Percentiles rank a stretch among this genome's conserved stretches.
Conservation (phyloP, 768 basidiomycete species). For the Russula ochroleuca region DNA sequence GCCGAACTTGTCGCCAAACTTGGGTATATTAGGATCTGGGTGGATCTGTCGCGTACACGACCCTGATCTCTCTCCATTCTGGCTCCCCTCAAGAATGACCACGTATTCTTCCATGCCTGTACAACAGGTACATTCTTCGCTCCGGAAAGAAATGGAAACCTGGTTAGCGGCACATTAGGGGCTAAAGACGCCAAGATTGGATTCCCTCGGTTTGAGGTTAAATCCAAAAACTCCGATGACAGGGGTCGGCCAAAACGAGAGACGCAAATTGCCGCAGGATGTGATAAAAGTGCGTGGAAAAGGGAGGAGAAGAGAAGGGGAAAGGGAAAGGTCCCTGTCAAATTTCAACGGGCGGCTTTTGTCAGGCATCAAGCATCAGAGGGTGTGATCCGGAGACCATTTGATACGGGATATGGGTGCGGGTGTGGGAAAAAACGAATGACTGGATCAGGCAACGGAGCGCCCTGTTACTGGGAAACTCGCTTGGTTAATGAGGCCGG, state of each 20-base stretch:
- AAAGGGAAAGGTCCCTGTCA: constrained; percentile 1
- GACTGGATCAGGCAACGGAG: constrained; percentile 19
- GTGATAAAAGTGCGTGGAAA: constrained; percentile 3
- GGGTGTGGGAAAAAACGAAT: constrained; percentile 4
- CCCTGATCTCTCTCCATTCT: constrained; percentile 4
- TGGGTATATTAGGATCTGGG: constrained; percentile 16
- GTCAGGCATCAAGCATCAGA: constrained; percentile 3
- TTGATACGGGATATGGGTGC: not conserved
- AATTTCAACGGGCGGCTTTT: constrained; percentile 9
- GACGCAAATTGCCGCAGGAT: constrained; percentile 11
- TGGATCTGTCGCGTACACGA: constrained; percentile 6
- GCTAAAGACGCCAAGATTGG: not conserved
- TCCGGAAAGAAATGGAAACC: not conserved
- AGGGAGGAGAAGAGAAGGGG: not conserved
- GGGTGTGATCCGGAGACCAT: constrained; percentile 1
- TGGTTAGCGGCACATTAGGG: not conserved
- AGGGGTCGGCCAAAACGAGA: not conserved
- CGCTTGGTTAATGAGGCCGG: not conserved
- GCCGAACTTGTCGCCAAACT: not conserved
- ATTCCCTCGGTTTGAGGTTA: not conserved
- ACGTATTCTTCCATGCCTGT: not conserved
- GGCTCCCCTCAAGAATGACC: not conserved
- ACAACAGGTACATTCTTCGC: not conserved
- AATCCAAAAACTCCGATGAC: constrained; percentile 1
- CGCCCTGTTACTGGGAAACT: constrained; percentile 22